Evolutionary conservation across 495 filamentous ascomycete genomes (phyloP), one percentile per base, ranked within the genome.

Genomic region (Tirmania nivea): DNA sequence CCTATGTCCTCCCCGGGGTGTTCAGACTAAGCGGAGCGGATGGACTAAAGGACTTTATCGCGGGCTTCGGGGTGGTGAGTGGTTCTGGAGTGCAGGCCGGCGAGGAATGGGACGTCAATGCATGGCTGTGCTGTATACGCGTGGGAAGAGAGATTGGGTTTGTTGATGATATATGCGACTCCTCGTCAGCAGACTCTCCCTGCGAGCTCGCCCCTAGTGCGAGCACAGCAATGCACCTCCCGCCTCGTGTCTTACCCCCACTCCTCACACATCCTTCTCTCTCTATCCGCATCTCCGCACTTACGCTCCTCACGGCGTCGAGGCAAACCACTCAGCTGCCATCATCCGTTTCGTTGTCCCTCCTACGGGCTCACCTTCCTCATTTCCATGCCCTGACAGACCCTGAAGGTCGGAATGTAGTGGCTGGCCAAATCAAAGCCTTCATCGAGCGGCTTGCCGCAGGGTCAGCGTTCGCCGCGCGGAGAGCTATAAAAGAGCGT

Each of bases 311-410:
- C 1, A 74, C 82, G 0, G 76, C 77, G 14, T 84, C 83, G 0
- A 73, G 76, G 8, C 75, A 80, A 8, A 77, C 78, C 0, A 80
- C 82, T 3, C 79, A 77, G 31, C 83, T 86, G 9, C 76, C 89
- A 16, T 76, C 78, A 0, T 49, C 68, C 3, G 68, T 63, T 45
- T 73, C 78, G 0, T 71, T 87, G 2, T 56, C 58, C n/a, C 70
- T 78, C 2, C 71, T 94, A 21, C 67, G 74, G 39, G 67, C 63
- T 42, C 73, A 79, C 36, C 67, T 95, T 0, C 70, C 75, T 3
- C 72, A 77, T 2, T 77, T 92, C 51, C 78, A 87, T 66, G 75
- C 80, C 4, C 86, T 94, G 55, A 78, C 81, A n/a, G 84, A 94
- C 59, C 77, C 89, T 8, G 81, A 86, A 57, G 74, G 83, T 55